Percentiles rank a stretch among this genome's conserved stretches.
phyloP scores from a whole-genome alignment of 1,139 yeast species.

The Hemisphaericaspora xylofermentans region DNA sequence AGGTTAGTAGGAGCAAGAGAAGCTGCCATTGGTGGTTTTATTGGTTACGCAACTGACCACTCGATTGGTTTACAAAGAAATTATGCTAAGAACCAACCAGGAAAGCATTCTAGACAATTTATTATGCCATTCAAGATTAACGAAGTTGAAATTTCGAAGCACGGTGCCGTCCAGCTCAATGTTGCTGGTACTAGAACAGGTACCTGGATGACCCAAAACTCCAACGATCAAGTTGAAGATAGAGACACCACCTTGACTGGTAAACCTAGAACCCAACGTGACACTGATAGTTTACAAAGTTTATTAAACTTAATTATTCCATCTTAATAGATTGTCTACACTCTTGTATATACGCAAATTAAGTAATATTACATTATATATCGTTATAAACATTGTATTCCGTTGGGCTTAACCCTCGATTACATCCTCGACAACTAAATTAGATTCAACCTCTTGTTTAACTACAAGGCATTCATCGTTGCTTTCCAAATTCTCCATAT shows the following conservation, averaged over 20 bases:
- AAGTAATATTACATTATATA: conserved; percentile 1
- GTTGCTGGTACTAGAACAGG: conserved; percentile 46
- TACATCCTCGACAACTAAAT: background rate
- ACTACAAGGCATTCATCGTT: background rate
- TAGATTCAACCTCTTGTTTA: conserved; percentile 1
- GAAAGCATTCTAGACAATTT: conserved; percentile 46
- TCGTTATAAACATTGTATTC: background rate
- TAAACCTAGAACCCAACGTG: conserved; percentile 37
- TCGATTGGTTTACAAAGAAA: conserved; percentile 40
- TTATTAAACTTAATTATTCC: conserved; percentile 27
- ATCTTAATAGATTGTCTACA: conserved; percentile 3
- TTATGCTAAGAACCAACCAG: conserved; percentile 42
- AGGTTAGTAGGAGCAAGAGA: conserved; percentile 56
- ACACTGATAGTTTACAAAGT: conserved; percentile 32
- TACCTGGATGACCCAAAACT: conserved; percentile 36
- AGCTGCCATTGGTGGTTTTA: conserved; percentile 78
- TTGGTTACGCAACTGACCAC: conserved; percentile 44
- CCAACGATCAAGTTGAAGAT: conserved; percentile 28
- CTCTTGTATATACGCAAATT: conserved; percentile 6
- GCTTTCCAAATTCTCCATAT: no score
- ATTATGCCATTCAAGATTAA: conserved; percentile 44
- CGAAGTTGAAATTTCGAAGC: conserved; percentile 38
- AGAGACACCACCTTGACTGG: conserved; percentile 28
- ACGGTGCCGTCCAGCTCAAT: conserved; percentile 38
- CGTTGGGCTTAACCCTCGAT: background rate